Percentiles rank a stretch among this genome's conserved stretches.
These are phyloP conservation scores for Pythium dissotocum DNA, from an alignment of 352 stramenopile species.

Conservation along the genomic window DNA sequence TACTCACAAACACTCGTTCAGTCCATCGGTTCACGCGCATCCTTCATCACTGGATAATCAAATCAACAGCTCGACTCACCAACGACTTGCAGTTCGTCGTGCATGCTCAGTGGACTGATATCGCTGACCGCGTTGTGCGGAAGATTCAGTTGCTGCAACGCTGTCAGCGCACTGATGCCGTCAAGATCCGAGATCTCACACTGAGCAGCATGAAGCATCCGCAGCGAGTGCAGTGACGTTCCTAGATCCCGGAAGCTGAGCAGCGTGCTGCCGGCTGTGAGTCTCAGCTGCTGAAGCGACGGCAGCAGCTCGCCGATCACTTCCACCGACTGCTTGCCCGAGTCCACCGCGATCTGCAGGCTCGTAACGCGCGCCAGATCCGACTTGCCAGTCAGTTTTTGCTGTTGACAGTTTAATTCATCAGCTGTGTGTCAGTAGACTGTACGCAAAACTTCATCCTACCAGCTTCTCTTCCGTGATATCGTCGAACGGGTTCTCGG, in stretches of 20 bases:
- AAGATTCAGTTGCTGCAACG: constrained; percentile 75
- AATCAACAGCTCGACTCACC: constrained; percentile 30
- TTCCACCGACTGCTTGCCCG: constrained; percentile 78
- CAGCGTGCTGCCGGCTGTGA: constrained; percentile 59
- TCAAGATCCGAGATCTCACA: constrained; percentile 81
- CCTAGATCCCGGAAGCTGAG: constrained; percentile 83
- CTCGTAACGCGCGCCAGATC: constrained; percentile 58
- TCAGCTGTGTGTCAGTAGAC: too few species aligned
- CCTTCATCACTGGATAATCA: background rate
- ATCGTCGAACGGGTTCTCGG: constrained; percentile 78
- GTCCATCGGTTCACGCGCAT: background rate
- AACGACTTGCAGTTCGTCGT: constrained; percentile 80
- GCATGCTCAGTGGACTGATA: constrained; percentile 83
- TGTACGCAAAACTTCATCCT: constrained; percentile 5
- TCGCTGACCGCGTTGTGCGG: constrained; percentile 78
- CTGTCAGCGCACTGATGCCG: constrained; percentile 80
- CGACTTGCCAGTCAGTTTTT: constrained; percentile 57
- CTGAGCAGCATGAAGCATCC: constrained; percentile 60
- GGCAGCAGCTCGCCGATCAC: constrained; percentile 78
- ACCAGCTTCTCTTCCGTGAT: constrained; percentile 80
- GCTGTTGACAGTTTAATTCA: constrained; percentile 28
- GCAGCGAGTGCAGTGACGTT: constrained; percentile 70
- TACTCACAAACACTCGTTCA: constrained; percentile 11
- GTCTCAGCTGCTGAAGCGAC: constrained; percentile 61
- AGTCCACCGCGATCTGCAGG: constrained; percentile 73